Evolutionary conservation across 2,329 filamentous ascomycete genomes (phyloP).

Genomic region (Niveomyces coronatus): DNA sequence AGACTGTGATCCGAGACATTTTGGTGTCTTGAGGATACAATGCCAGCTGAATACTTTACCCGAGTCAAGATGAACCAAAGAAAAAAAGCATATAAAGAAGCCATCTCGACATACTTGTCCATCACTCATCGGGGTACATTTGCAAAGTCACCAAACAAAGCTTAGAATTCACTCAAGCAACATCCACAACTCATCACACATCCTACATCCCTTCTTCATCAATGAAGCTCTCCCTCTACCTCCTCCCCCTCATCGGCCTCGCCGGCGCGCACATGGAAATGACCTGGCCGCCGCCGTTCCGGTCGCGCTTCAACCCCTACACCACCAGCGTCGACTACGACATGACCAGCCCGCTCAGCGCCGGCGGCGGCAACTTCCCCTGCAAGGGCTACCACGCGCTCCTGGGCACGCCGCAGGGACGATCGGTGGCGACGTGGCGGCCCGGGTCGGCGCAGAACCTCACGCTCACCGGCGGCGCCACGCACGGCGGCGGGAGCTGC

Average conservation of each 20-base stretch:
- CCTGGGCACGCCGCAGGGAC: constrained; percentile 37
- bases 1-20: too few species aligned
- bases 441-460: constrained; percentile 54
- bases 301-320: constrained; percentile 42
- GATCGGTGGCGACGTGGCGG: constrained; percentile 50
- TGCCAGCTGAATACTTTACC: too few species aligned
- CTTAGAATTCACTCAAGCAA: too few species aligned
- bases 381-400: constrained; percentile 58
- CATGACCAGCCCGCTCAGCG: constrained; percentile 56
- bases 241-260: too few species aligned
- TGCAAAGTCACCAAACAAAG: too few species aligned
- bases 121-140: too few species aligned
- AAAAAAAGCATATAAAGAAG: too few species aligned
- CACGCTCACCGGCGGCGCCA: constrained; percentile 50
- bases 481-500: constrained; percentile 63
- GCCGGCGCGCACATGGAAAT: constrained; percentile 49
- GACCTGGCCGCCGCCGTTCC: constrained; percentile 40
- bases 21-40: too few species aligned
- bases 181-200: too few species aligned
- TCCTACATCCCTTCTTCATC: too few species aligned
- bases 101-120: too few species aligned
- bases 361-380: constrained; percentile 56
- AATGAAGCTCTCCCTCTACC: not conserved
- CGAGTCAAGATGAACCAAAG: too few species aligned
- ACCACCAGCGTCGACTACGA: constrained; percentile 52